Evolutionary conservation across 108 stramenopile species (phyloP), one percentile per base, ranked within the genome.

Genomic region (Conticribra guillardii): DNA sequence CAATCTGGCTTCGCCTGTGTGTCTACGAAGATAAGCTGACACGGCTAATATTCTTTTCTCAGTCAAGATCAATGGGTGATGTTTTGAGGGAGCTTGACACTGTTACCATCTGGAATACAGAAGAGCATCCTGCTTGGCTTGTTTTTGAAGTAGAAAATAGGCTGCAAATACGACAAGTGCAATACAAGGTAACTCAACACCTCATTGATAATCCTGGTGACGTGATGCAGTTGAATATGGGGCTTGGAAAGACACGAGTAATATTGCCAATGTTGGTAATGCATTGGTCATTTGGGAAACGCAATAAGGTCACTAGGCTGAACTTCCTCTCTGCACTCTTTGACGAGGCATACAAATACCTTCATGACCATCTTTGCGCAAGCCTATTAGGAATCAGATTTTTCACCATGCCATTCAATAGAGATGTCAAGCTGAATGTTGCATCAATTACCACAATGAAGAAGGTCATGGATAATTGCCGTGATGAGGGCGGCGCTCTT

Each of bases 151-250:
- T 65, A 16, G 82, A 87, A 29, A 64, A 69, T 0, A 14, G 67
- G 8, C 51, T 87, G 16, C 83, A 73, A 60, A 81, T 87, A 28
- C 70, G 86, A 16, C 81, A 57, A 15, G 77, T 67, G 19, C 86
- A 87, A 53, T 81, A 78, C 46, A 73, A 56, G 22, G 78, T 87
- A 29, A 81, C 83, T 17, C 48, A 71, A 8, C 81, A 82, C 69
- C 59, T 87, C 47, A 82, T 84, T 59, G 64, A 71, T 16, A 73
- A 87, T 44, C 62, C 74, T 21, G 81, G 83, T 32, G 45, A 69
- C 48, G 65, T 84, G 22, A 47, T 82, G 17, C 86, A 84, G 57
- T 51, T 87, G 27, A 87, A 87, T 65, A 84, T 84, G 83, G 86
- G 83, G 29, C 74, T 23, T 9, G 4, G 18, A 44, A 19, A 69